phyloP scores from a whole-genome alignment of 345 rosid genomes.

The Acer saccharum region DNA sequence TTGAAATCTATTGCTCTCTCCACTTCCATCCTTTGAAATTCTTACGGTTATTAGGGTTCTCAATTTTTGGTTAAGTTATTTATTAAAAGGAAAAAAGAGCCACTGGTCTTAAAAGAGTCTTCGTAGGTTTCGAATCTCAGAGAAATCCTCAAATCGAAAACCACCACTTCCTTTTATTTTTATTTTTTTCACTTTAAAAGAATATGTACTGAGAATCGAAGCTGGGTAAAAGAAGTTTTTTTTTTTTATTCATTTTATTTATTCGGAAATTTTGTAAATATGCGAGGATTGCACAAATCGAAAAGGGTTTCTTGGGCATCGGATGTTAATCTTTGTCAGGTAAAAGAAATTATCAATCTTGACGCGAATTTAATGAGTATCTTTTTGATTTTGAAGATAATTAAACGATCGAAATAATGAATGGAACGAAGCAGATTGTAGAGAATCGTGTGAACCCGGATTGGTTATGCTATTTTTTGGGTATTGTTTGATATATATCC shows the following conservation, averaged over 20 bases:
- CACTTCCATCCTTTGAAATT: background rate
- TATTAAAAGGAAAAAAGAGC: background rate
- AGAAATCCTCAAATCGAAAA: conserved; percentile 6
- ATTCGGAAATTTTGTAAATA: conserved; percentile 43
- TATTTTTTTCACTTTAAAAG: background rate
- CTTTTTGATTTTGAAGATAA: conserved; percentile 6
- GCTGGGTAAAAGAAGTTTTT: conserved; percentile 24
- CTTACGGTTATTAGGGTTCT: conserved; percentile 31
- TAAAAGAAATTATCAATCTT: conserved; percentile 35
- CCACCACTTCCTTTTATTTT: background rate
- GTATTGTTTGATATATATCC: background rate
- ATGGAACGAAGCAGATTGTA: background rate
- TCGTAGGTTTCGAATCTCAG: conserved; percentile 28
- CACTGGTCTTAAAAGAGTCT: background rate
- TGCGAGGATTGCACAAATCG: conserved; percentile 80
- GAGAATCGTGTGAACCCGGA: background rate
- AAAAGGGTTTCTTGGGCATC: conserved; percentile 92
- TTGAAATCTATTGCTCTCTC: conserved; percentile 11
- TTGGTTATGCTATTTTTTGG: background rate
- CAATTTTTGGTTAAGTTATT: conserved; percentile 12
- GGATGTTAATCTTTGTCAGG: conserved; percentile 98
- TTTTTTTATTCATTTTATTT: background rate
- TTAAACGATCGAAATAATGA: background rate
- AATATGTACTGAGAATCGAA: conserved; percentile 32
- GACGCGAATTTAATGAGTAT: conserved; percentile 12